Percentiles rank a stretch among this genome's conserved stretches.
phyloP scores from a whole-genome alignment of 225 moss, liverwort and hornwort genomes.

The Pseudoscleropodium purum region DNA sequence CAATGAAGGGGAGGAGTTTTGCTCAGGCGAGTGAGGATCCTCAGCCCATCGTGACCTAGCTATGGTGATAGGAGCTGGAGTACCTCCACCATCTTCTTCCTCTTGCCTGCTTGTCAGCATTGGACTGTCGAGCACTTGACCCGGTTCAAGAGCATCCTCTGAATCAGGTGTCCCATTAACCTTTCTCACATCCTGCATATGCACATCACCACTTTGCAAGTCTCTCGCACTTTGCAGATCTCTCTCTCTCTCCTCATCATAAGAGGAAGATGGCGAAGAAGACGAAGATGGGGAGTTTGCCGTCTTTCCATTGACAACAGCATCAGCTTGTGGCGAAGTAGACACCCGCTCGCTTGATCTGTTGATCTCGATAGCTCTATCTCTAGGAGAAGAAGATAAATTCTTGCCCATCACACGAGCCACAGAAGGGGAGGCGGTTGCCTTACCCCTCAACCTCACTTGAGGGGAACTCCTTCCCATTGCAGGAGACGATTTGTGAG shows the following conservation, averaged over 20 bases:
- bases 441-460: slow-evolving; percentile 8
- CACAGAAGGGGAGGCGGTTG: slow-evolving; percentile 16
- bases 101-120: slow-evolving; percentile 33
- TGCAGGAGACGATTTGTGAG: slow-evolving; percentile 12
- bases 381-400: slow-evolving; percentile 20
- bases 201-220: slow-evolving; percentile 33
- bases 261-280: slow-evolving; percentile 29
- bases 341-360: slow-evolving; percentile 25
- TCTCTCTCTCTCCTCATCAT: slow-evolving; percentile 30
- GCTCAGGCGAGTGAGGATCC: slow-evolving; percentile 66
- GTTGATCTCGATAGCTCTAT: slow-evolving; percentile 4
- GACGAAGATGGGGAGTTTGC: slow-evolving; percentile 17
- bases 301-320: slow-evolving; percentile 9
- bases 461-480: slow-evolving; percentile 11
- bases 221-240: slow-evolving; percentile 29
- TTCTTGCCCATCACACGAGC: slow-evolving; percentile 11
- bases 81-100: slow-evolving; percentile 33
- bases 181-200: slow-evolving; percentile 48
- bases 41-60: slow-evolving; percentile 94
- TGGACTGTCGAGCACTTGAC: slow-evolving; percentile 67
- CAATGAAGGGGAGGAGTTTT: slow-evolving; percentile 37
- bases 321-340: slow-evolving; percentile 18
- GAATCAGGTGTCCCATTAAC: slow-evolving; percentile 45
- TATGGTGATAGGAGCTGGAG: slow-evolving; percentile 59
- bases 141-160: slow-evolving; percentile 79